phyloP scores from a whole-genome alignment of 495 filamentous ascomycete species.

The Pyrenopolyporus hunteri region DNA sequence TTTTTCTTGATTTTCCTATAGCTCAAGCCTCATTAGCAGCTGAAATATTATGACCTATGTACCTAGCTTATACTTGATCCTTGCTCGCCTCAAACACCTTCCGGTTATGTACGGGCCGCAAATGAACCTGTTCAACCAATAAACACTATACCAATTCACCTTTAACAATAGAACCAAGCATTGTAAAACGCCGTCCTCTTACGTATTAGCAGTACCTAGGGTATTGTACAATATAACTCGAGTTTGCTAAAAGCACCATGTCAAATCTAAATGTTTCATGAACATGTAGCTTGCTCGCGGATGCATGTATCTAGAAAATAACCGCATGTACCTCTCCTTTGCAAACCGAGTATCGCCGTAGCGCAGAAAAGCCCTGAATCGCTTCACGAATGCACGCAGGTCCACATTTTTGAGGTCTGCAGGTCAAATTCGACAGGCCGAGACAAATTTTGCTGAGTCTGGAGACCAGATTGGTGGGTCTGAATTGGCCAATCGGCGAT shows the following conservation, averaged over 20 bases:
- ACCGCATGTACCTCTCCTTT: slow-evolving; percentile 30
- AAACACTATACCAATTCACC: slow-evolving; percentile 7
- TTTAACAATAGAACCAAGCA: no score
- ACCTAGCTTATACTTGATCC: slow-evolving; percentile 20
- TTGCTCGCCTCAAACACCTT: slow-evolving; percentile 15
- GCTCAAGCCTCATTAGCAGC: slow-evolving; percentile 26
- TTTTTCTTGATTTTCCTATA: slow-evolving; percentile 14
- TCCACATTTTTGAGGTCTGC: slow-evolving; percentile 39
- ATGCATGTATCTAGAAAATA: slow-evolving; percentile 27
- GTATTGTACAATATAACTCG: no score
- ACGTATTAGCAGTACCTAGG: no score
- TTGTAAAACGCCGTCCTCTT: no score
- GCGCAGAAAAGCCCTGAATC: slow-evolving; percentile 29
- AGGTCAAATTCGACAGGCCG: slow-evolving; percentile 38
- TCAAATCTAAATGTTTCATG: background rate
- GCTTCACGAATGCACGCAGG: slow-evolving; percentile 33
- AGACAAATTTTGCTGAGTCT: slow-evolving; percentile 41
- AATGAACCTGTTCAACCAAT: slow-evolving; percentile 3
- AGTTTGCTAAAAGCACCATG: background rate
- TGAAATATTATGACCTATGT: slow-evolving; percentile 26
- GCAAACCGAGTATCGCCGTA: slow-evolving; percentile 25
- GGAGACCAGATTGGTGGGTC: slow-evolving; percentile 36
- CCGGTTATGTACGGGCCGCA: slow-evolving; percentile 23
- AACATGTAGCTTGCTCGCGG: slow-evolving; percentile 14
- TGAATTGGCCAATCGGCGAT: slow-evolving; percentile 37